Percentiles rank a stretch among this genome's conserved stretches.
phyloP scores from a whole-genome alignment of 2,329 filamentous ascomycete genomes.

The Pseudocercospora cruenta region DNA sequence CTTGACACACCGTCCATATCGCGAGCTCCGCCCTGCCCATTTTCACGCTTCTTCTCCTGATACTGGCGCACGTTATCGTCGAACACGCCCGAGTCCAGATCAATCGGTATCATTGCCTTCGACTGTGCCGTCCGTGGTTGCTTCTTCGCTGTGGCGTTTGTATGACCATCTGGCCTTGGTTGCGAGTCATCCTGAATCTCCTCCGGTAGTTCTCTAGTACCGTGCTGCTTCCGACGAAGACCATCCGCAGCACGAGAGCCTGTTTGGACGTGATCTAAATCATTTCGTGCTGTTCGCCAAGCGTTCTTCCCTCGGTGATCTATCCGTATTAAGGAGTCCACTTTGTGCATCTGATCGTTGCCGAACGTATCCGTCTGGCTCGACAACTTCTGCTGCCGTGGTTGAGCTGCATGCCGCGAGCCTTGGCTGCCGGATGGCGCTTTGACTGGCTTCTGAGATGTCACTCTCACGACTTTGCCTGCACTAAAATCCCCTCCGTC shows the following conservation, averaged over 20 bases:
- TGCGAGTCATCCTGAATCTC: not conserved
- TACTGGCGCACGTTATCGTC: not conserved
- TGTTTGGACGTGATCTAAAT: not conserved
- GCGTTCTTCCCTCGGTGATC: not conserved
- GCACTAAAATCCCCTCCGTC: not conserved
- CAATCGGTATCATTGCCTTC: not conserved
- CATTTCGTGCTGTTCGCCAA: not conserved
- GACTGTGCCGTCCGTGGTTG: not conserved
- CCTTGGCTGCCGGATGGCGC: not conserved
- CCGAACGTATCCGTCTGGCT: not conserved
- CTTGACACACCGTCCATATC: not conserved
- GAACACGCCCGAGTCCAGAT: not conserved
- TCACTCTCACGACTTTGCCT: not conserved
- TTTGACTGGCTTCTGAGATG: not conserved
- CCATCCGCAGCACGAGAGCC: not conserved
- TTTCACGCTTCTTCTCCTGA: not conserved
- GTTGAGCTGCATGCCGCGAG: not conserved
- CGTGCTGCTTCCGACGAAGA: not conserved
- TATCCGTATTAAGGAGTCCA: too few relatives aligned
- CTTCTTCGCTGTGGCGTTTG: not conserved
- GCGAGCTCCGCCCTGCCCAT: not conserved
- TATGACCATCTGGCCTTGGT: not conserved
- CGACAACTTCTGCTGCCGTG: not conserved
- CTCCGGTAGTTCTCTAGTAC: not conserved
- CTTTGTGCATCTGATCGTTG: not conserved